Evolutionary conservation across 1,284 basidiomycete genomes (phyloP).

Genomic region (Marasmius tenuissimus): DNA sequence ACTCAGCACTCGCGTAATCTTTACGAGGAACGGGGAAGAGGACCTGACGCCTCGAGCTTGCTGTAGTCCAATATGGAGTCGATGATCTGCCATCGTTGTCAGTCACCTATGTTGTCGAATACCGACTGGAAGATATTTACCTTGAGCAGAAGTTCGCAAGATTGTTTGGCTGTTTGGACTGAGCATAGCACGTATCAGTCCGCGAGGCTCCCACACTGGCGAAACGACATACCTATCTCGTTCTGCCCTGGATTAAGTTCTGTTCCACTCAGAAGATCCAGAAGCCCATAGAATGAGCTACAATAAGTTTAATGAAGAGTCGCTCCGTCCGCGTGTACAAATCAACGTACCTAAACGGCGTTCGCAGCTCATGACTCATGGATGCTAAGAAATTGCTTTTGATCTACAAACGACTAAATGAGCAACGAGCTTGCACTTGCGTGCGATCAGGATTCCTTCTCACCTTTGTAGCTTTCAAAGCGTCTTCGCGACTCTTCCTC

Average conservation of each 20-base stretch:
- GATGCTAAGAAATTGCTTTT: conserved; percentile 75
- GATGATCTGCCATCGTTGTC: conserved; percentile 50
- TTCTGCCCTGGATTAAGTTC: conserved; percentile 64
- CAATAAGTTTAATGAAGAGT: background rate
- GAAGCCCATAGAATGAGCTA: conserved; percentile 71
- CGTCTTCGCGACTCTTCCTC: conserved; percentile 66
- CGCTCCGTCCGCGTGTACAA: background rate
- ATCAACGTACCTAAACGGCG: conserved; percentile 62
- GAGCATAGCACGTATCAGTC: conserved; percentile 1
- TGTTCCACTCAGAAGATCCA: conserved; percentile 67
- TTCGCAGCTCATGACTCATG: conserved; percentile 73
- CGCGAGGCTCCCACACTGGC: background rate
- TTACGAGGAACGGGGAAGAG: conserved; percentile 1
- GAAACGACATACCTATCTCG: conserved; percentile 53
- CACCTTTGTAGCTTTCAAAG: conserved; percentile 69
- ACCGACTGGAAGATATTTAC: conserved; percentile 27
- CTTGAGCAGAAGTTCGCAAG: conserved; percentile 68
- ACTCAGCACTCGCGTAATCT: conserved; percentile 6
- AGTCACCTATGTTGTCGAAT: background rate
- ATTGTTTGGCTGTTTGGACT: conserved; percentile 76
- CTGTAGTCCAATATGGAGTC: conserved; percentile 75
- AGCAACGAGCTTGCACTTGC: background rate
- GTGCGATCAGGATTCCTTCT: conserved; percentile 5
- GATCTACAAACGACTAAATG: conserved; percentile 42
- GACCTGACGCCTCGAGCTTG: conserved; percentile 71